These are phyloP conservation scores for Podila horticola DNA, from an alignment of 192 early-diverging fungal genomes.

Conservation along the genomic window DNA sequence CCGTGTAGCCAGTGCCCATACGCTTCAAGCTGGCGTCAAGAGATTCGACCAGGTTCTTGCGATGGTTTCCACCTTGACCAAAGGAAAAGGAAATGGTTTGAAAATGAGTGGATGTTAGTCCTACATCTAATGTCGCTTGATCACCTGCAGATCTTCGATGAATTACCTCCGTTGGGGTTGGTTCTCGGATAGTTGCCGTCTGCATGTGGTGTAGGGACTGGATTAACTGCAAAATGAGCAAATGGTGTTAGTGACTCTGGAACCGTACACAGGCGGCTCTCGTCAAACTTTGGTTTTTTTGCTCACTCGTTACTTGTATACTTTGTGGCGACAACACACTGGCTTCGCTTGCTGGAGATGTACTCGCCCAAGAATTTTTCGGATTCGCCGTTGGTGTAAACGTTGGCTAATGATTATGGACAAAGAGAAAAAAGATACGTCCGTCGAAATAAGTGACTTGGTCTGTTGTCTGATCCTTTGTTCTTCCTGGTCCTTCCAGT, in stretches of 20 bases:
- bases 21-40: slow-evolving; percentile 65
- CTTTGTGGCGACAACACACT: slow-evolving; percentile 70
- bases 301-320: slow-evolving; percentile 31
- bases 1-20: slow-evolving; percentile 55
- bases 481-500: neutral
- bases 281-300: too few species aligned
- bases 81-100: too few species aligned
- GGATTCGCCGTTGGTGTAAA: slow-evolving; percentile 64
- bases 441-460: neutral
- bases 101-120: neutral
- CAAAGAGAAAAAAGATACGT: neutral
- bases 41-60: slow-evolving; percentile 57
- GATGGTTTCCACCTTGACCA: slow-evolving; percentile 47
- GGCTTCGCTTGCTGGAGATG: slow-evolving; percentile 59
- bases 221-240: slow-evolving; percentile 7
- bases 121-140: too few species aligned
- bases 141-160: neutral
- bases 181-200: slow-evolving; percentile 9
- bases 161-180: slow-evolving; percentile 33
- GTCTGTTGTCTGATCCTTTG: neutral
- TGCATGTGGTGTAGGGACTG: slow-evolving; percentile 4
- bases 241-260: too few species aligned
- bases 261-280: too few species aligned
- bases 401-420: slow-evolving; percentile 49
- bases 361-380: slow-evolving; percentile 68